Evolutionary conservation across 345 rosid genomes (phyloP), one percentile per base, ranked within the genome.

Genomic region (Eucalyptus albens): DNA sequence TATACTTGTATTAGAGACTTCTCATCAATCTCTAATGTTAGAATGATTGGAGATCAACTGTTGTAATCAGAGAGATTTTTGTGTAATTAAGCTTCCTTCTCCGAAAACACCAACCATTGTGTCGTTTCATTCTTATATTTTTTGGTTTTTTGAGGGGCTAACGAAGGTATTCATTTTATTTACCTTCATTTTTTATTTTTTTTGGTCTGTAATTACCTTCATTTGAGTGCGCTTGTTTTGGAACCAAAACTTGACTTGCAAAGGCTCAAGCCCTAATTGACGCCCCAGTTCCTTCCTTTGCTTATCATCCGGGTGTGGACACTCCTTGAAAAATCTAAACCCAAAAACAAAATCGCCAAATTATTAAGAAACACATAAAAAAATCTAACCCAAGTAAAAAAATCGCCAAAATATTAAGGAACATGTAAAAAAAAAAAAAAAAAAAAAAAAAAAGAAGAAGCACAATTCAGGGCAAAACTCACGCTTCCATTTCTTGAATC

Each of bases 401-500:
- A 37, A 3, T 83, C n/a, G 51, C 21, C 44, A 86, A 50, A 50
- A 49, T 16, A 31, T 69, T 69, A 31, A 85, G 21, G 50, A 86
- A 85, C 33, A 15, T 15, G 33, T 6, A 5, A 29, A 86, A 51
- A 85, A 47, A 26, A 85, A 15, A 11, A 22, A 15, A 29, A 8
- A 15, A 86, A 31, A 85, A 85, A 45, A 47, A 4, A 16, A 11
- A 9, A 15, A 29, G 12, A 67, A 10, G 5, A 4, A 13, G 3
- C 33, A 44, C 37, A n/a, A 77, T n/a, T 29, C 40, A 7, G n/a
- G 50, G 69, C 91, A 40, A 40, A 77, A 77, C 94, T 89, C 94
- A 98, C 99, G 98, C 92, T 94, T 98, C 99, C 99, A 98, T 95
- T 93, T 98, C 99, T 89, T 98, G 99, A 95, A 98, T 98, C 98